A percentile compares a stretch with the other conserved stretches of the same genome.
These are phyloP conservation scores for Pyricularia grisea DNA, from an alignment of 2,329 filamentous ascomycete species.

Conservation along the genomic window DNA sequence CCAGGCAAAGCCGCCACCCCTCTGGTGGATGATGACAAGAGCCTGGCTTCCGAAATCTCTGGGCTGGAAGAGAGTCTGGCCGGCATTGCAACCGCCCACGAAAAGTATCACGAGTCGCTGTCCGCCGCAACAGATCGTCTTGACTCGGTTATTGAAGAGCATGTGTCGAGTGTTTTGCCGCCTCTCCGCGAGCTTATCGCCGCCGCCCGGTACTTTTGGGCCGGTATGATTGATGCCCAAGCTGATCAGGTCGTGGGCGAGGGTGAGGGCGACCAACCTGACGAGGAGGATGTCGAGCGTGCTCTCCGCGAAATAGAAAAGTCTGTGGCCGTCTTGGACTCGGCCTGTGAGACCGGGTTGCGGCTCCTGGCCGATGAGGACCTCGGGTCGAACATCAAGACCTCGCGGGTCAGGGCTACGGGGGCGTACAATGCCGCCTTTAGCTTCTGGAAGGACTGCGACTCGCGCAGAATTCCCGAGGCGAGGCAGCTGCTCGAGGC, in stretches of 20 bases:
- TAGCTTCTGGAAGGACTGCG: background rate
- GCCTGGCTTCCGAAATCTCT: background rate
- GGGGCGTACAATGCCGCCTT: background rate
- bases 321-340: background rate
- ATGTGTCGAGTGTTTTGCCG: background rate
- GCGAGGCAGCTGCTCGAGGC: background rate
- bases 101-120: background rate
- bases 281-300: background rate
- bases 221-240: background rate
- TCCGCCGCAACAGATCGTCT: background rate
- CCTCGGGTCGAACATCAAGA: background rate
- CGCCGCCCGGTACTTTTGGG: slow-evolving; percentile 1
- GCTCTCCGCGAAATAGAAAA: background rate
- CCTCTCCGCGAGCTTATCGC: background rate
- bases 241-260: background rate
- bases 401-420: background rate
- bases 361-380: background rate
- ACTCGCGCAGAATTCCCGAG: background rate
- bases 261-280: background rate
- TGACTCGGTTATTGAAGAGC: background rate
- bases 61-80: background rate
- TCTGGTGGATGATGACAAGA: background rate
- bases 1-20: background rate
- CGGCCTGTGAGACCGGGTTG: background rate
- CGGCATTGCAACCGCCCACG: background rate